Evolutionary conservation across 306 rosid genomes (phyloP).

Genomic region (Cucurbita maxima): DNA sequence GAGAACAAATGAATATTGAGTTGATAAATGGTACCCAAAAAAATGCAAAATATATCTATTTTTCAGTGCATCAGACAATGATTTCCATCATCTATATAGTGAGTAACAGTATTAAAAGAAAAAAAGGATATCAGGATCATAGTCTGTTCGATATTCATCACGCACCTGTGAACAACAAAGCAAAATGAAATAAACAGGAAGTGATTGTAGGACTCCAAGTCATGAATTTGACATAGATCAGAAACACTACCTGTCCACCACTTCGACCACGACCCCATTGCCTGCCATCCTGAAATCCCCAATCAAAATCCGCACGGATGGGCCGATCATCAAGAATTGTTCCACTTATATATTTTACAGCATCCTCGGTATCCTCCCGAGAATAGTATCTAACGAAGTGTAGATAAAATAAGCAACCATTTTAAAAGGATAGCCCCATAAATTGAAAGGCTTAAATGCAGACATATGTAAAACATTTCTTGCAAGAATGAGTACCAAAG

Average conservation of each 20-base stretch:
- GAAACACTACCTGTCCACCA: constrained; percentile 75
- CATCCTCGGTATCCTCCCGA: constrained; percentile 90
- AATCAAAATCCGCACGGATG: constrained; percentile 97
- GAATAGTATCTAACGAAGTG: constrained; percentile 54
- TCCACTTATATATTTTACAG: constrained; percentile 85
- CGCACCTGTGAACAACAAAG: constrained; percentile 55
- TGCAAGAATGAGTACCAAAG: neutral
- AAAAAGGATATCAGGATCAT: constrained; percentile 97
- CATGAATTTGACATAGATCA: neutral
- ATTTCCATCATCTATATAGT: neutral
- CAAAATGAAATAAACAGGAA: constrained; percentile 5
- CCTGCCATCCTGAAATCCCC: constrained; percentile 98
- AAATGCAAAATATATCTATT: neutral
- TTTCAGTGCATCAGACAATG: neutral
- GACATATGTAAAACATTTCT: neutral
- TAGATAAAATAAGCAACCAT: neutral
- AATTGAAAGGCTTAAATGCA: neutral
- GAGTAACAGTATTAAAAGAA: neutral
- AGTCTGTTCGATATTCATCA: constrained; percentile 93
- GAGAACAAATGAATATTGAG: neutral
- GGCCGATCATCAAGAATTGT: constrained; percentile 98
- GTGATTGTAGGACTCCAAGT: neutral
- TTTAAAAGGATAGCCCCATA: neutral
- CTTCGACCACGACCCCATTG: constrained; percentile 99
- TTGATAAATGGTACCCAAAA: neutral